Evolutionary conservation across 768 basidiomycete species (phyloP).

Genomic region (Macrolepiota albuminosa): DNA sequence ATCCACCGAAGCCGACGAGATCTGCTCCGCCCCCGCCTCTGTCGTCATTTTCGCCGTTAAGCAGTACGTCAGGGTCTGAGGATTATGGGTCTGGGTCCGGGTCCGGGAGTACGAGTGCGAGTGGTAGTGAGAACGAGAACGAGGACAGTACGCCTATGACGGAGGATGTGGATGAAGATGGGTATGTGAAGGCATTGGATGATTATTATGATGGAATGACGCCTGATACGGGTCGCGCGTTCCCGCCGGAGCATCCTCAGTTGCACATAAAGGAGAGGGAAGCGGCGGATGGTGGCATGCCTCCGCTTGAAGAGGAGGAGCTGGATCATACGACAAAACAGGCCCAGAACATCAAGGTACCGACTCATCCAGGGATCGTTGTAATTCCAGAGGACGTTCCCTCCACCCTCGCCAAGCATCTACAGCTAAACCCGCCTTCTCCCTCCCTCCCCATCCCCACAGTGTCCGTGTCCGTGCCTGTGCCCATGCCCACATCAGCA

Average conservation of each 20-base stretch:
- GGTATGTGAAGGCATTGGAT: neutral
- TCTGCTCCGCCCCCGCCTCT: slow-evolving; percentile 4
- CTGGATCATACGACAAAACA: slow-evolving; percentile 10
- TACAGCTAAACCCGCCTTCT: neutral
- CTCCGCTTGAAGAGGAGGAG: slow-evolving; percentile 1
- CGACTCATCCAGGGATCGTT: neutral
- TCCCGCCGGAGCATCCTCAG: neutral
- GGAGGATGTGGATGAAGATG: neutral
- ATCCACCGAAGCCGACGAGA: neutral
- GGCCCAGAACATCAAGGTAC: neutral
- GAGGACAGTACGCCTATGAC: neutral
- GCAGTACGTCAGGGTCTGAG: slow-evolving; percentile 36
- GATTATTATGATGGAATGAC: neutral
- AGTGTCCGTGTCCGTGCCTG: slow-evolving; percentile 10
- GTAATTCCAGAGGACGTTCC: neutral
- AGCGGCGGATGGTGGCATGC: neutral
- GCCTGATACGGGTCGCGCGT: neutral
- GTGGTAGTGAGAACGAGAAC: neutral
- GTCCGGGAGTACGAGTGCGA: slow-evolving; percentile 8
- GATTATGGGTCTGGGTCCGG: neutral
- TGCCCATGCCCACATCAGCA: neutral
- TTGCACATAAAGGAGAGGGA: slow-evolving; percentile 23
- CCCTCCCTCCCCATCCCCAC: slow-evolving; percentile 3
- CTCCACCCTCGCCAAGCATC: neutral
- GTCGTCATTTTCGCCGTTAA: slow-evolving; percentile 42